Evolutionary conservation across 305 asterid genomes (phyloP).

Genomic region (Fraxinus platypoda): DNA sequence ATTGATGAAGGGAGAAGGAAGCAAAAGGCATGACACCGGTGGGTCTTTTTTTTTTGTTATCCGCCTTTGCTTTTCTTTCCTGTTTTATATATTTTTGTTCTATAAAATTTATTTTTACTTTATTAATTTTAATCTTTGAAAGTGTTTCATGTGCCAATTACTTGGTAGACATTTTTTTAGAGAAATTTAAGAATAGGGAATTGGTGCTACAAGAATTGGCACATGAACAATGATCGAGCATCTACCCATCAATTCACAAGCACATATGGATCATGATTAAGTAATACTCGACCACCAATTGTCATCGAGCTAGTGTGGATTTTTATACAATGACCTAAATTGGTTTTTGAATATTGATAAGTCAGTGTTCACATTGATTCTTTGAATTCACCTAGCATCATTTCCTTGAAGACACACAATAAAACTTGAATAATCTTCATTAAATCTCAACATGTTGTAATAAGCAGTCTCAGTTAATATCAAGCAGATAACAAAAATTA

Average conservation of each 20-base stretch:
- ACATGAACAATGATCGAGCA: background rate
- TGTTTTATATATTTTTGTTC: background rate
- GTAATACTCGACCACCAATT: background rate
- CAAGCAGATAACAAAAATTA: too few relatives aligned
- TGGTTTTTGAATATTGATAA: background rate
- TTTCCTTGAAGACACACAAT: background rate
- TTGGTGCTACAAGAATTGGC: background rate
- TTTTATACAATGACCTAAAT: background rate
- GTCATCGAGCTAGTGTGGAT: background rate
- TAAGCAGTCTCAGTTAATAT: too few relatives aligned
- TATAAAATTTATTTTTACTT: too few relatives aligned
- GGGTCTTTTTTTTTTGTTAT: background rate
- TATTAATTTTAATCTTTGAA: background rate
- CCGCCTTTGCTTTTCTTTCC: background rate
- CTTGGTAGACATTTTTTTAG: background rate
- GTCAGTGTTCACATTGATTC: background rate
- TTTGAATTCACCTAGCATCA: background rate
- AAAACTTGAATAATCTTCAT: conserved; percentile 27
- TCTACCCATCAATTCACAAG: background rate
- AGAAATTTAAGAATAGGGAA: background rate
- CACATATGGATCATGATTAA: background rate
- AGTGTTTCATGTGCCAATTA: background rate
- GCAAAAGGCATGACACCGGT: background rate
- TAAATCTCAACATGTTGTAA: conserved; percentile 18
- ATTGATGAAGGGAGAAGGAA: background rate